Percentiles rank a stretch among this genome's conserved stretches.
Conservation (phyloP, 83 land plant genomes). For the Thuja plicata region DNA sequence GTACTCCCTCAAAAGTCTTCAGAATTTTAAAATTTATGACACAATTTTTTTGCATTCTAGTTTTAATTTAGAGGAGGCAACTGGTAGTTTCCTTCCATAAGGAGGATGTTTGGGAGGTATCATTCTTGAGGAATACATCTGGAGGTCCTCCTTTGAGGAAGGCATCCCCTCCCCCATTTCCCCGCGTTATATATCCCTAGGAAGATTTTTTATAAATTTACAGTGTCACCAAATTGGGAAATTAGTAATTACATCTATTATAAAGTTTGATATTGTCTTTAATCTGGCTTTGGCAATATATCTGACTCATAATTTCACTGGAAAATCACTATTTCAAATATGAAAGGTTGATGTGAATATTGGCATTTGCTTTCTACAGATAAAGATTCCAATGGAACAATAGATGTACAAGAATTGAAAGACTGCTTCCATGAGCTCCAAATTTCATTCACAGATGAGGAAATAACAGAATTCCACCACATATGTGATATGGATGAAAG, state of each 20-base stretch:
- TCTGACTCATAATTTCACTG: background rate
- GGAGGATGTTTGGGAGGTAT: background rate
- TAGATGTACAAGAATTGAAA: slow-evolving; percentile 70
- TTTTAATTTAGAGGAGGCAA: background rate
- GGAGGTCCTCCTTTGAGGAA: background rate
- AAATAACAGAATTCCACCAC: slow-evolving; percentile 63
- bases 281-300: background rate
- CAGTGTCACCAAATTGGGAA: background rate
- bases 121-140: background rate
- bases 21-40: background rate
- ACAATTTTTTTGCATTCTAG: background rate
- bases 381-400: slow-evolving; percentile 74
- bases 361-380: slow-evolving; percentile 34
- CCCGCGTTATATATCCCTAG: background rate
- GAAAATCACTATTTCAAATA: background rate
- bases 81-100: background rate
- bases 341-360: slow-evolving; percentile 5
- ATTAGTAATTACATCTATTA: background rate
- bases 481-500: slow-evolving; percentile 77
- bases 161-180: background rate
- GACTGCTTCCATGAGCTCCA: slow-evolving; percentile 64
- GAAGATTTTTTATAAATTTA: background rate
- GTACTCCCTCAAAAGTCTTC: background rate
- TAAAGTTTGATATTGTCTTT: background rate
- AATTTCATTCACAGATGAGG: slow-evolving; percentile 62